Conservation (phyloP, 441 rosid species). For the Gossypium gossypioides region DNA sequence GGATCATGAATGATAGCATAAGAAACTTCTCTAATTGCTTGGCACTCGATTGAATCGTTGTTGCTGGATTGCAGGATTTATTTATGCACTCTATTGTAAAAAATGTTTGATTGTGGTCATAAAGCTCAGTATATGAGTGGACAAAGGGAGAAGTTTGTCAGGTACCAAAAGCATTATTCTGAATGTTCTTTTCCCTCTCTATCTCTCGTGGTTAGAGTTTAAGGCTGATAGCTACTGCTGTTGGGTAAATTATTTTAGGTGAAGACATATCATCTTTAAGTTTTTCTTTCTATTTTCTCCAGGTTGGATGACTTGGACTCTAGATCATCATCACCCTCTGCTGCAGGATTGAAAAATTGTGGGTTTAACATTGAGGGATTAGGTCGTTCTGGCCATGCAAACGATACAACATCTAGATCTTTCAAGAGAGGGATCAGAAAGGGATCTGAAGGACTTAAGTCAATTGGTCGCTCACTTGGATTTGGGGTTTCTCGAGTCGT, state of each 20-base stretch:
- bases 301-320: constrained; percentile 97
- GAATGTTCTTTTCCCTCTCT: background rate
- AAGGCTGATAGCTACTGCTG: background rate
- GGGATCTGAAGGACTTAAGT: constrained; percentile 90
- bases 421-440: constrained; percentile 67
- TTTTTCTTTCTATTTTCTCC: constrained; percentile 16
- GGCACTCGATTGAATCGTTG: background rate
- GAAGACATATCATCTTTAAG: constrained; percentile 8
- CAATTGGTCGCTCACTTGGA: constrained; percentile 84
- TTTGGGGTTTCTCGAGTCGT: constrained; percentile 85
- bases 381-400: constrained; percentile 35
- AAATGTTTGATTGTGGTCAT: constrained; percentile 56
- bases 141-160: constrained; percentile 78
- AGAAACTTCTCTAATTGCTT: background rate
- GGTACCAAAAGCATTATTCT: constrained; percentile 31
- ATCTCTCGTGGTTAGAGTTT: background rate
- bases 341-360: constrained; percentile 45
- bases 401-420: constrained; percentile 49
- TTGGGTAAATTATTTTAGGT: background rate
- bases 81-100: constrained; percentile 32
- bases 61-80: constrained; percentile 36
- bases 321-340: constrained; percentile 57
- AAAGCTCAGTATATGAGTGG: constrained; percentile 63
- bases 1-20: background rate
- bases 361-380: constrained; percentile 63